Percentiles rank a stretch among this genome's conserved stretches.
Evolutionary conservation across 139 green algal species (phyloP).

Genomic region (Marvania coccoides): DNA sequence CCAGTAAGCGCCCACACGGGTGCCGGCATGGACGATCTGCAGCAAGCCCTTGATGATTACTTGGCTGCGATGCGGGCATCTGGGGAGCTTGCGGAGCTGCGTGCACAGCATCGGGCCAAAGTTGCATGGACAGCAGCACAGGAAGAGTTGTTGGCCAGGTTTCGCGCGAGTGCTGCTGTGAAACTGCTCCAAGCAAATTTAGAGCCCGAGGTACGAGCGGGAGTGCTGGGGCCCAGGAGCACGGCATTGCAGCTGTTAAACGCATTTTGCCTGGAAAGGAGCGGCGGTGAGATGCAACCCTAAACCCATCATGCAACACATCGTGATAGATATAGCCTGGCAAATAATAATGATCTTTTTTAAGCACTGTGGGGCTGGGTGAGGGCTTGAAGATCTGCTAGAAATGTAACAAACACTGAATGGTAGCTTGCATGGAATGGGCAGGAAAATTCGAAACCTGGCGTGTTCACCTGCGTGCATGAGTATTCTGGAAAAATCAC

Average conservation of each 20-base stretch:
- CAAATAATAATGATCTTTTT: too few relatives aligned
- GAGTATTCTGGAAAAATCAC: too few relatives aligned
- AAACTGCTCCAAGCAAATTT: conserved; percentile 6
- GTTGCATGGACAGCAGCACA: conserved; percentile 22
- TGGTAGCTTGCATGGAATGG: too few relatives aligned
- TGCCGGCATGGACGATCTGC: conserved; percentile 20
- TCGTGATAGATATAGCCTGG: too few relatives aligned
- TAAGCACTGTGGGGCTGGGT: too few relatives aligned
- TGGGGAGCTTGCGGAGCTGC: conserved; percentile 12
- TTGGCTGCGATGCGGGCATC: background rate
- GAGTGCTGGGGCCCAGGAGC: conserved; percentile 12
- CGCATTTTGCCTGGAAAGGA: too few relatives aligned
- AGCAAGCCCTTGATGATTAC: conserved; percentile 14
- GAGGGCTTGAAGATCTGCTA: too few relatives aligned
- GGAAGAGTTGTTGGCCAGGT: conserved; percentile 25
- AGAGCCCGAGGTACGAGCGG: conserved; percentile 13
- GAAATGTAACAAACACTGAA: too few relatives aligned
- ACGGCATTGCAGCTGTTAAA: conserved; percentile 13
- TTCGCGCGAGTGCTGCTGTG: conserved; percentile 6
- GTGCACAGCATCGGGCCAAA: background rate
- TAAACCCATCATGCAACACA: too few relatives aligned
- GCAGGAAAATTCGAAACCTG: too few relatives aligned
- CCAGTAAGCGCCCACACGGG: conserved; percentile 18
- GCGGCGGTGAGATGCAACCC: too few relatives aligned
- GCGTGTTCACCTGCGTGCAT: too few relatives aligned